Evolutionary conservation across 768 basidiomycete genomes (phyloP).

Genomic region (Lactarius deliciosus): DNA sequence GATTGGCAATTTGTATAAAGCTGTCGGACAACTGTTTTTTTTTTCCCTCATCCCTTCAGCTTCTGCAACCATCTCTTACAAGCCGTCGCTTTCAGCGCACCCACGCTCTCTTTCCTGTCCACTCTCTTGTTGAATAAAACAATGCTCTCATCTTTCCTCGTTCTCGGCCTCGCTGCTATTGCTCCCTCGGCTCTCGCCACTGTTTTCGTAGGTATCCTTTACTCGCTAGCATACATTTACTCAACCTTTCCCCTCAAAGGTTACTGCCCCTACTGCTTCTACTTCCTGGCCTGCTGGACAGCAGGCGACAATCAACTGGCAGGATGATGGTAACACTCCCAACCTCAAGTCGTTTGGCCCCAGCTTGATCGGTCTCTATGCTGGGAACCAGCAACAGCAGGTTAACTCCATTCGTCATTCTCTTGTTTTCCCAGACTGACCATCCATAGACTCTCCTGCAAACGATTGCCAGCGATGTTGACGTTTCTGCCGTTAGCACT

Average conservation of each 20-base stretch:
- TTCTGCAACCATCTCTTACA: background rate
- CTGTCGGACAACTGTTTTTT: background rate
- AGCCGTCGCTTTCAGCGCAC: conserved; percentile 13
- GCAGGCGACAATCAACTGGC: conserved; percentile 53
- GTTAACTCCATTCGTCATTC: conserved; percentile 36
- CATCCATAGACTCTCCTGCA: conserved; percentile 56
- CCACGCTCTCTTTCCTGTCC: conserved; percentile 25
- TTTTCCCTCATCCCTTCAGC: background rate
- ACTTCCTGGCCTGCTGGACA: conserved; percentile 53
- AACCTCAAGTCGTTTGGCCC: conserved; percentile 51
- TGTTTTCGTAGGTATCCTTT: conserved; percentile 20
- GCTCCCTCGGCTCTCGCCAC: conserved; percentile 22
- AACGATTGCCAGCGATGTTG: conserved; percentile 44
- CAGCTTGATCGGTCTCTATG: conserved; percentile 57
- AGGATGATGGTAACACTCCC: conserved; percentile 52
- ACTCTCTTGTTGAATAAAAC: conserved; percentile 20
- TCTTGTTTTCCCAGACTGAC: conserved; percentile 24
- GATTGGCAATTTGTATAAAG: conserved; percentile 6
- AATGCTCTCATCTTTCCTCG: conserved; percentile 25
- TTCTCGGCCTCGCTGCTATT: conserved; percentile 22
- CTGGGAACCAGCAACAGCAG: conserved; percentile 61
- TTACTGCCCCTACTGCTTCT: conserved; percentile 53
- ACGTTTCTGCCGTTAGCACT: conserved; percentile 51
- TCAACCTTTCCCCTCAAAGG: conserved; percentile 38
- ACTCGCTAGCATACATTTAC: background rate